A percentile compares a stretch with the other conserved stretches of the same genome.
Conservation (phyloP, 495 filamentous ascomycete species). For the Pyronema omphalodes region DNA sequence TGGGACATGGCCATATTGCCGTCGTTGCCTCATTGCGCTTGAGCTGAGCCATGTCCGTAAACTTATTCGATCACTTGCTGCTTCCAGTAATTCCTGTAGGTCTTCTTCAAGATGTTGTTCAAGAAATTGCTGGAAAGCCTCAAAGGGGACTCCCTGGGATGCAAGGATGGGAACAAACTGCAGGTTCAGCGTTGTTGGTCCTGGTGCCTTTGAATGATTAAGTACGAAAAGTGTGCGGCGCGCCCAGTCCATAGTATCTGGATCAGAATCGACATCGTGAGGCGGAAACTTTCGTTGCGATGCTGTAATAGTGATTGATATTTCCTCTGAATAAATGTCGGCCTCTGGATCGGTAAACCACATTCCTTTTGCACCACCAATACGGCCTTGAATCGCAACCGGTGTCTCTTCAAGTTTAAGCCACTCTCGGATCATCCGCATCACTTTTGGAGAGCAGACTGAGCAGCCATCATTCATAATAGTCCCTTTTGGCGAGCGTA, state of each 20-base stretch:
- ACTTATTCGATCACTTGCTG: slow-evolving; percentile 32
- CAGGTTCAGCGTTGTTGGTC: slow-evolving; percentile 47
- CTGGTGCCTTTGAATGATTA: slow-evolving; percentile 40
- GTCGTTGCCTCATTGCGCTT: not conserved
- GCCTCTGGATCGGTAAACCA: slow-evolving; percentile 47
- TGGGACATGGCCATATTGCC: slow-evolving; percentile 9
- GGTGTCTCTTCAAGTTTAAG: slow-evolving; percentile 45
- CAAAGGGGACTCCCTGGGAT: slow-evolving; percentile 38
- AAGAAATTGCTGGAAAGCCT: slow-evolving; percentile 36
- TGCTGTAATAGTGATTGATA: slow-evolving; percentile 61
- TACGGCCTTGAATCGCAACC: slow-evolving; percentile 59
- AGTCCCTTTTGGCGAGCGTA: slow-evolving; percentile 28
- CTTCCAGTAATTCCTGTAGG: slow-evolving; percentile 39
- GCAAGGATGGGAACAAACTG: slow-evolving; percentile 65
- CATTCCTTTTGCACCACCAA: slow-evolving; percentile 73
- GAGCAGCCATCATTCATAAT: slow-evolving; percentile 71
- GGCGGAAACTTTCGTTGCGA: slow-evolving; percentile 67
- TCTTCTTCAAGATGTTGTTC: slow-evolving; percentile 39
- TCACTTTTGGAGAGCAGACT: slow-evolving; percentile 45
- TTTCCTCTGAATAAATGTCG: slow-evolving; percentile 14
- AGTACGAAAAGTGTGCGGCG: slow-evolving; percentile 59
- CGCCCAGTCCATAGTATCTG: slow-evolving; percentile 25
- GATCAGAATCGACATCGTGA: slow-evolving; percentile 32
- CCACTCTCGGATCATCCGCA: slow-evolving; percentile 36
- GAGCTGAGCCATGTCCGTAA: slow-evolving; percentile 41